Base-by-base conservation (phyloP, 306 rosid species). In the Acacia confusa region DNA sequence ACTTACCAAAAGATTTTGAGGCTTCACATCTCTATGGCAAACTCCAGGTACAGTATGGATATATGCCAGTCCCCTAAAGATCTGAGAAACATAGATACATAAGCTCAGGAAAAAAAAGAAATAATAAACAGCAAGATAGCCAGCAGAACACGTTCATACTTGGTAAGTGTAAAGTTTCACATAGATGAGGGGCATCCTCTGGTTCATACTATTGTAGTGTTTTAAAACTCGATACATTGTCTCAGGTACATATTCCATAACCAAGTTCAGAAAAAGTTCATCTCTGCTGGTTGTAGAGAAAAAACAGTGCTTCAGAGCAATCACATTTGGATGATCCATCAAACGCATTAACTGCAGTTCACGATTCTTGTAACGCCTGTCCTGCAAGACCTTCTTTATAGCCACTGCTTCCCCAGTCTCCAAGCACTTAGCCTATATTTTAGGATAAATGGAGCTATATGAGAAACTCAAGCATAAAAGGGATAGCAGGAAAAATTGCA, bases 161-260 rank as follows among this genome's bases (percentile, higher is more conserved):
- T 93, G 99, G 77, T 93, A 95, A 38, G 97, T 88, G 74, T 95
- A 95, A 68, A 95, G 92, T 89, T 95, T 95, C 82, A 92, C 97
- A 86, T 87, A 95, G 83, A 91, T 89, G 79, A 95, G 89, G 79
- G 98, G 99, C 91, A 95, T 93, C 88, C 94, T 91, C 85, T 93
- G 97, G 88, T 90, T 95, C 89, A 90, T 80, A 83, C 75, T 86
- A 83, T 84, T 87, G 84, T 93, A 93, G 84, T 92, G 99, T 87
- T 88, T 88, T 81, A 92, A 88, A 88, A 89, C 99, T 70, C 90
- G 88, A 78, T 82, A 88, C 88, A 95, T 87, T 8, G 97, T 95
- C 90, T 95, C 98, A 0, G 99, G 99, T 48, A 93, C 92, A 76
- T 89, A 95, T 78, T 95, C 99, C 98, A 93, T 95, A 24, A 93